phyloP scores from a whole-genome alignment of 495 filamentous ascomycete species.

The Paragyromitra xinjiangensis region DNA sequence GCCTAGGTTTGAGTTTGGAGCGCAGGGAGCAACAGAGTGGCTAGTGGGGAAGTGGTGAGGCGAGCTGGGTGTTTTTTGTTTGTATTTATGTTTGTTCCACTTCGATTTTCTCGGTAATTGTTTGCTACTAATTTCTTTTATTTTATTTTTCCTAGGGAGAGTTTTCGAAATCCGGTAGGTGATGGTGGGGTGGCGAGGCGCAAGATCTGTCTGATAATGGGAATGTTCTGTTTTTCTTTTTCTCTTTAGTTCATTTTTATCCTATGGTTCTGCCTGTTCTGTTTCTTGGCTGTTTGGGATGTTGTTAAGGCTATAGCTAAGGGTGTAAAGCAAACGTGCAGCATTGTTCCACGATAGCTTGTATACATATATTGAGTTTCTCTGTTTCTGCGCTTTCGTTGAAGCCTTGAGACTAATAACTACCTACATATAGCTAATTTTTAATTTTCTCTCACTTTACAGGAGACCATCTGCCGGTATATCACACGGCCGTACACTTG shows the following conservation, averaged over 20 bases:
- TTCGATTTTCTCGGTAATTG: neutral
- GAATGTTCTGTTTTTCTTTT: slow-evolving; percentile 32
- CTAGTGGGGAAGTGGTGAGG: neutral
- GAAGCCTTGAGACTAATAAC: neutral
- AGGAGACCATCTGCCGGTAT: neutral
- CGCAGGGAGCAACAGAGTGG: slow-evolving; percentile 16
- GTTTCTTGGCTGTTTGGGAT: neutral
- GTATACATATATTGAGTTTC: slow-evolving; percentile 17
- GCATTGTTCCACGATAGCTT: neutral
- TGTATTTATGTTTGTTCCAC: slow-evolving; percentile 34
- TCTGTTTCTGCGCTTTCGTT: neutral
- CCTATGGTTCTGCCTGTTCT: neutral
- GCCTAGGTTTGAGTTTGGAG: slow-evolving; percentile 16
- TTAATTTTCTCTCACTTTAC: neutral
- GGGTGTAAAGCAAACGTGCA: slow-evolving; percentile 5
- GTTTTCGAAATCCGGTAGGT: slow-evolving; percentile 22
- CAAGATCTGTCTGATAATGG: slow-evolving; percentile 39
- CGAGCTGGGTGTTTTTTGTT: slow-evolving; percentile 24
- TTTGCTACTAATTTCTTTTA: slow-evolving; percentile 17
- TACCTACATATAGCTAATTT: neutral
- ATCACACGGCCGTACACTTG: neutral
- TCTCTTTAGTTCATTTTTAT: slow-evolving; percentile 8
- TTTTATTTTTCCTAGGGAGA: slow-evolving; percentile 15
- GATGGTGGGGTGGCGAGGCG: slow-evolving; percentile 32
- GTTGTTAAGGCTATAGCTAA: neutral